Evolutionary conservation across 352 stramenopile genomes (phyloP).

Genomic region (Phytophthora pistaciae): DNA sequence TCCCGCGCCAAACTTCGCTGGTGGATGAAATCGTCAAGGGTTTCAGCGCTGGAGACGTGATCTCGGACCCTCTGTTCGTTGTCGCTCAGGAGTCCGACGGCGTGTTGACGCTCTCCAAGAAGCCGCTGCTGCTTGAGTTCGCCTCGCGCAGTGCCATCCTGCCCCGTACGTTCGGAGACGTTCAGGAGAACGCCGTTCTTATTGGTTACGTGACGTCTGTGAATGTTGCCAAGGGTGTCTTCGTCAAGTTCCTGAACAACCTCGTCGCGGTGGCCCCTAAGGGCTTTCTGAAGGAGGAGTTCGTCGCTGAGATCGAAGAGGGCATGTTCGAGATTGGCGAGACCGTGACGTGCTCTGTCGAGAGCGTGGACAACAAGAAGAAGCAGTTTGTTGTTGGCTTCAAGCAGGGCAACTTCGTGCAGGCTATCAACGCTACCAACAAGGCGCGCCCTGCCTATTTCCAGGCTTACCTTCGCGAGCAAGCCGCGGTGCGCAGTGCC

Average conservation of each 20-base stretch:
- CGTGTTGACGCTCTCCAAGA: constrained; percentile 81
- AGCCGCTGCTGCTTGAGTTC: constrained; percentile 79
- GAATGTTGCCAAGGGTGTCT: constrained; percentile 79
- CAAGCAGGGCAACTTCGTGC: constrained; percentile 46
- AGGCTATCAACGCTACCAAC: constrained; percentile 41
- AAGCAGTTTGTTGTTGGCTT: constrained; percentile 88
- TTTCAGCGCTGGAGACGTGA: constrained; percentile 59
- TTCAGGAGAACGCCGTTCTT: constrained; percentile 68
- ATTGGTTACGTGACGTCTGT: constrained; percentile 87
- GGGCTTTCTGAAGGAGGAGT: constrained; percentile 80
- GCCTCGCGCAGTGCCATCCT: constrained; percentile 46
- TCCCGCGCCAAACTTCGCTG: constrained; percentile 78
- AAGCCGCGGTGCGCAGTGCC: constrained; percentile 15
- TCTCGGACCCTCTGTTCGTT: constrained; percentile 70
- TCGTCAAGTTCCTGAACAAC: constrained; percentile 91
- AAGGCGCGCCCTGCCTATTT: constrained; percentile 59
- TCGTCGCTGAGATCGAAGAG: constrained; percentile 72
- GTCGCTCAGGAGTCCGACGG: constrained; percentile 76
- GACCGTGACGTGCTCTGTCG: constrained; percentile 83
- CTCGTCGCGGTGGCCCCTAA: constrained; percentile 84
- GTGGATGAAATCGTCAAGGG: constrained; percentile 76
- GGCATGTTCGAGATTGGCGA: constrained; percentile 88
- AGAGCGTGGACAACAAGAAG: constrained; percentile 79
- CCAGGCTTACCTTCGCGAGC: constrained; percentile 65
- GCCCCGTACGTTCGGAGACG: constrained; percentile 65